Base-by-base conservation (phyloP, 176 grass and related monocot species). In the Thalia dealbata region DNA sequence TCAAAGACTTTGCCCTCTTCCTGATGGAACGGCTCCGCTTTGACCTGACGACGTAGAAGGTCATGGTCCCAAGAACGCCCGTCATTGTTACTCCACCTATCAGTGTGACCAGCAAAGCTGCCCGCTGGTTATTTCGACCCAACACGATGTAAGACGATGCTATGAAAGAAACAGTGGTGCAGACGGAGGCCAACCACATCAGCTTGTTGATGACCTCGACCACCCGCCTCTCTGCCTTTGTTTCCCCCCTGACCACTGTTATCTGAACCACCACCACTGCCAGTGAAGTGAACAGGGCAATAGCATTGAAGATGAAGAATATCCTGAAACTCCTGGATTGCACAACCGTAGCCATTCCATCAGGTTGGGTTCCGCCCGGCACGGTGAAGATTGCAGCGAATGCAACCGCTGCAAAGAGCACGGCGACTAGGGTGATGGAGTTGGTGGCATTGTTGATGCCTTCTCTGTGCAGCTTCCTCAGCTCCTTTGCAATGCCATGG, bases 381-480 rank as follows among this genome's bases (percentile, higher is more conserved):
- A 72, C 42, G 10, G 69, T 72, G 16, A 54, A 54, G 15, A 52
- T 72, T 24, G 69, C 41, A 29, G 69, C 43, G 52, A 72, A 72
- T 52, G 69, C 69, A 27, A 72, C 69, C 6, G 48, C 52, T 18
- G 69, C 69, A 52, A 72, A 72, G 69, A 72, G 69, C 48, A 72
- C 69, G 21, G 48, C 46, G 19, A 72, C 69, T 25, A 72, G 46
- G 0, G 48, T 72, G 69, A 72, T 38, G 21, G 69, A 72, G 69
- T 72, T 72, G 18, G 69, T 72, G 10, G 69, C 69, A 52, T 72
- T 72, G 70, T 72, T 72, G 21, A 72, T 72, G 70, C 70, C 70
- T 72, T 50, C 70, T 19, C 25, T 72, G 70, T 72, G 70, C 3
- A 69, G 67, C 43, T 69, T 69, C 67, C 67, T 69, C 9, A 69